phyloP scores from a whole-genome alignment of 1,139 yeast genomes.

The Lodderomyces margitis region DNA sequence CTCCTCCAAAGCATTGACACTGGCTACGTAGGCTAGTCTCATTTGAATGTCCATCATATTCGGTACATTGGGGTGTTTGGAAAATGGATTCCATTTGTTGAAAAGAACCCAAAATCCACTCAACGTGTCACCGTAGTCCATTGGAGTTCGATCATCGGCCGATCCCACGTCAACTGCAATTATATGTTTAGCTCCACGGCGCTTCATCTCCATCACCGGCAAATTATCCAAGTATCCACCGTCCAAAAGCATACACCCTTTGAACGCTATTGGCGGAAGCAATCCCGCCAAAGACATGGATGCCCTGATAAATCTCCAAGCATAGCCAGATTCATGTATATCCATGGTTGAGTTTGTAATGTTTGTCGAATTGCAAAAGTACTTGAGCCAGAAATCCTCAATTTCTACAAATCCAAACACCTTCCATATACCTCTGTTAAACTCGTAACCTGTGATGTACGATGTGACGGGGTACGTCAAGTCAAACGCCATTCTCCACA shows the following conservation, averaged over 20 bases:
- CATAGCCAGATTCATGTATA: constrained; percentile 85
- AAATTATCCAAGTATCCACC: constrained; percentile 95
- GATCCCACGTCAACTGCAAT: constrained; percentile 98
- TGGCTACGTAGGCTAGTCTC: constrained; percentile 90
- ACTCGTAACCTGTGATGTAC: constrained; percentile 95
- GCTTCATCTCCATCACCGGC: constrained; percentile 88
- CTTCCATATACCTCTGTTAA: constrained; percentile 95
- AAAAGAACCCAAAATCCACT: constrained; percentile 90
- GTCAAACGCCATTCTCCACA: constrained; percentile 84
- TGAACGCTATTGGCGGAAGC: constrained; percentile 83
- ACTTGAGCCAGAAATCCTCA: constrained; percentile 94
- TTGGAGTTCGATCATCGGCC: constrained; percentile 85
- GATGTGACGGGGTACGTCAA: constrained; percentile 92
- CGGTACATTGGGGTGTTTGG: constrained; percentile 84
- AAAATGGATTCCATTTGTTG: constrained; percentile 89
- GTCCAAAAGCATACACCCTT: constrained; percentile 90
- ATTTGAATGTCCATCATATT: constrained; percentile 94
- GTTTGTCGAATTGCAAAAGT: constrained; percentile 90
- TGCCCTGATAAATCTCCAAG: constrained; percentile 94
- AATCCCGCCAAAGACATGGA: constrained; percentile 96
- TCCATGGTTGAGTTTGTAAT: constrained; percentile 96
- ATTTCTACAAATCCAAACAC: constrained; percentile 88
- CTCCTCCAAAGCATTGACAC: constrained; percentile 86
- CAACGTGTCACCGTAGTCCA: constrained; percentile 89
- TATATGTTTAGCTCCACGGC: constrained; percentile 81